Percentiles rank a stretch among this genome's conserved stretches.
Conservation (phyloP, 2,329 filamentous ascomycete species). For the Colletotrichum agaves region DNA sequence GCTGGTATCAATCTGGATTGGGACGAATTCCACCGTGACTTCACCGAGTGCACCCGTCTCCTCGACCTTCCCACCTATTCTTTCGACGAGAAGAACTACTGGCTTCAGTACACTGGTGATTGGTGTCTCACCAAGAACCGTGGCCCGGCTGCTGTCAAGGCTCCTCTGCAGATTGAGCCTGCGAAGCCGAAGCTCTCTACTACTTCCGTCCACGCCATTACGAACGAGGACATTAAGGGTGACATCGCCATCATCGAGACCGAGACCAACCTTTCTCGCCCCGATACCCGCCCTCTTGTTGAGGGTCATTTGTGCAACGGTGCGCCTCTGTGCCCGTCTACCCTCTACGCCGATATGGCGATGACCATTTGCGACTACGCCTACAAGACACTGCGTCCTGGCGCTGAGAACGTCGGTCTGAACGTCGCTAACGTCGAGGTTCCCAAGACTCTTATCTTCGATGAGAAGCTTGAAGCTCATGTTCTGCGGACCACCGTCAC, state of each 20-base stretch:
- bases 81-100: slow-evolving; percentile 80
- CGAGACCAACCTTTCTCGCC: slow-evolving; percentile 73
- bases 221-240: slow-evolving; percentile 70
- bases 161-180: slow-evolving; percentile 47
- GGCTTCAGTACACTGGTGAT: slow-evolving; percentile 72
- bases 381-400: slow-evolving; percentile 70
- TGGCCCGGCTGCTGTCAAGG: slow-evolving; percentile 51
- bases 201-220: slow-evolving; percentile 72
- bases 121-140: slow-evolving; percentile 79
- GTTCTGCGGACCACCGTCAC: slow-evolving; percentile 70
- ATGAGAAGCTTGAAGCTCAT: slow-evolving; percentile 59
- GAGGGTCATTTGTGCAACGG: slow-evolving; percentile 76
- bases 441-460: slow-evolving; percentile 74
- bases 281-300: slow-evolving; percentile 69
- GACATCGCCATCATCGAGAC: slow-evolving; percentile 69
- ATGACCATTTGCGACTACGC: slow-evolving; percentile 71
- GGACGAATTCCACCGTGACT: slow-evolving; percentile 73
- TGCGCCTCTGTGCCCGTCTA: slow-evolving; percentile 72
- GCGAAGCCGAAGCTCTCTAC: slow-evolving; percentile 69
- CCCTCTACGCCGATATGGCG: slow-evolving; percentile 68
- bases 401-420: slow-evolving; percentile 64
- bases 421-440: slow-evolving; percentile 77
- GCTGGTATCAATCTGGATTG: slow-evolving; percentile 74
- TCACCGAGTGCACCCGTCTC: slow-evolving; percentile 55
- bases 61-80: slow-evolving; percentile 75